Percentiles rank a stretch among this genome's conserved stretches.
Evolutionary conservation across 2,329 filamentous ascomycete genomes (phyloP).

Genomic region (Aschersonia sp.): DNA sequence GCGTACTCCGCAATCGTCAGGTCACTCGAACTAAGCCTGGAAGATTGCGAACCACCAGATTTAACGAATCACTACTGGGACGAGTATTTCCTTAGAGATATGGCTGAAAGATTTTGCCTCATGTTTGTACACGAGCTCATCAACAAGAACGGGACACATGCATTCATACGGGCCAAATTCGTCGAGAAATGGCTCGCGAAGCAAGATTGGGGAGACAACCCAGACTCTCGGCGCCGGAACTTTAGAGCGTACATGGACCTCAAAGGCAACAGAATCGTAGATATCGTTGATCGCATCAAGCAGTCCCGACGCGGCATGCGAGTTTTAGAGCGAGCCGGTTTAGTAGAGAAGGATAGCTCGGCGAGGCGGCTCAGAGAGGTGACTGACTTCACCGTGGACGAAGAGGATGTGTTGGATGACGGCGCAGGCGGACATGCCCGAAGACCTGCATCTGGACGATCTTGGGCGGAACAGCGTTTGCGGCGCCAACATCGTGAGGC

Average conservation of each 20-base stretch:
- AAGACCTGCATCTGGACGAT: conserved; percentile 30
- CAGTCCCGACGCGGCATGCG: conserved; percentile 34
- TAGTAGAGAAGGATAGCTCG: conserved; percentile 21
- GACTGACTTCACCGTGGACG: no score
- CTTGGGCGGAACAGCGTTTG: conserved; percentile 54
- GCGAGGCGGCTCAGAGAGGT: conserved; percentile 10
- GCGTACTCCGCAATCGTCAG: conserved; percentile 44
- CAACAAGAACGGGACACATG: conserved; percentile 40
- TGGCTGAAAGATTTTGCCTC: conserved; percentile 45
- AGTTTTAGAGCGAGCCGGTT: conserved; percentile 35
- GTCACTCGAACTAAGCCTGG: conserved; percentile 41
- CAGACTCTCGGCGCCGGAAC: conserved; percentile 36
- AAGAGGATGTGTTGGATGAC: no score
- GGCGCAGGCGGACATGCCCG: background rate
- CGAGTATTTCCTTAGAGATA: conserved; percentile 47
- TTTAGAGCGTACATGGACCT: conserved; percentile 36
- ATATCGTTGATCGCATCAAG: conserved; percentile 34
- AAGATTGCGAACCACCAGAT: conserved; percentile 32
- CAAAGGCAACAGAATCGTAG: conserved; percentile 36
- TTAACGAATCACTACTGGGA: conserved; percentile 44
- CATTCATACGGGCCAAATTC: conserved; percentile 48
- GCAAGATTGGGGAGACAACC: conserved; percentile 51
- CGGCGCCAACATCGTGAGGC: conserved; percentile 69
- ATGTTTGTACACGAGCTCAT: conserved; percentile 44
- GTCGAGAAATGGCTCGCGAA: conserved; percentile 61